phyloP scores from a whole-genome alignment of 169 alveolate genomes.

The Plasmodium malariae region DNA sequence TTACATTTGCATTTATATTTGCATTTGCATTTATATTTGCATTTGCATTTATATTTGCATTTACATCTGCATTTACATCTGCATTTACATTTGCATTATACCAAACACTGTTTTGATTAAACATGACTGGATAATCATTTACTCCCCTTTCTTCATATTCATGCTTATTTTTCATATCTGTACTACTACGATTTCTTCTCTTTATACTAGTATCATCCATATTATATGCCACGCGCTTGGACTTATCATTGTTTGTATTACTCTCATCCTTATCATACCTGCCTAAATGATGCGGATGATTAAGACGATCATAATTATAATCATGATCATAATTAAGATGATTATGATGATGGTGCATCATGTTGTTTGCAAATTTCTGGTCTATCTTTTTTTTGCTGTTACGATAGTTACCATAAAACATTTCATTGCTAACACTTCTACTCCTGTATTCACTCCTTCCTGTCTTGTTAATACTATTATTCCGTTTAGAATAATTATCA shows the following conservation, averaged over 20 bases:
- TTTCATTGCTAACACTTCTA: background rate
- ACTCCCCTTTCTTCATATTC: background rate
- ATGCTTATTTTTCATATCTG: background rate
- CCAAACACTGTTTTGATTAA: slow-evolving; percentile 11
- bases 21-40: no score
- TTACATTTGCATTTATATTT: no score
- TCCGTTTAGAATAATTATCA: slow-evolving; percentile 1
- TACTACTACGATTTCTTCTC: background rate
- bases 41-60: no score
- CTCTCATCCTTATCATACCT: background rate
- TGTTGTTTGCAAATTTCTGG: background rate
- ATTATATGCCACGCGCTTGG: background rate
- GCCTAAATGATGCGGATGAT: background rate
- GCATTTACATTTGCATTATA: slow-evolving; percentile 24
- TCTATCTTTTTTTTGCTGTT: background rate
- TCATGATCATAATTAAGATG: background rate
- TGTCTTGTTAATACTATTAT: background rate
- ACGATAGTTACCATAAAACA: background rate
- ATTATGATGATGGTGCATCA: background rate
- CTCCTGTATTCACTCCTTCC: background rate
- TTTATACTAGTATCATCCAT: no score
- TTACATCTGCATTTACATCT: no score
- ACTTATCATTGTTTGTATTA: background rate
- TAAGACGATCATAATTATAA: background rate
- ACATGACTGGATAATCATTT: background rate